Evolutionary conservation across 1,284 basidiomycete genomes (phyloP).

Genomic region (Thelephora terrestris): DNA sequence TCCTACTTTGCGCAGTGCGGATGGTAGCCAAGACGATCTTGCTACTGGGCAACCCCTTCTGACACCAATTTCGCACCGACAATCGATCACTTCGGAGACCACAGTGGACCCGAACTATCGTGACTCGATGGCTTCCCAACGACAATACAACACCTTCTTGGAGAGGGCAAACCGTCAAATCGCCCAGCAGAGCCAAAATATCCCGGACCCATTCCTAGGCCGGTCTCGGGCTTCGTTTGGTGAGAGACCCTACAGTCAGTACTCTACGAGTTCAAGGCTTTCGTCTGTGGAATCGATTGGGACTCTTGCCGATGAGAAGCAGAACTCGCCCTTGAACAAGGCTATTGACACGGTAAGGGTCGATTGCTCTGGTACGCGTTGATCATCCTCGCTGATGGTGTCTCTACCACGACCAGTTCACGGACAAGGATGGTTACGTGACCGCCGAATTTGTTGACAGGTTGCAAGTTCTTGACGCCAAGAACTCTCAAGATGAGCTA

Average conservation of each 20-base stretch:
- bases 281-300: conserved; percentile 83
- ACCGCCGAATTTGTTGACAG: conserved; percentile 83
- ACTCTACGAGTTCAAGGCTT: conserved; percentile 27
- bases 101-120: conserved; percentile 45
- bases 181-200: conserved; percentile 62
- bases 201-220: conserved; percentile 80
- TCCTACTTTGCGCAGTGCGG: too few relatives aligned
- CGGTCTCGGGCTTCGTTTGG: conserved; percentile 3
- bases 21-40: conserved; percentile 34
- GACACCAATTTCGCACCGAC: conserved; percentile 22
- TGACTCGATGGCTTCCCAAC: conserved; percentile 21
- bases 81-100: conserved; percentile 37
- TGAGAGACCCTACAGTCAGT: too few relatives aligned
- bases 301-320: conserved; percentile 84
- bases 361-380: conserved; percentile 3
- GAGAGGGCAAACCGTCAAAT: conserved; percentile 78
- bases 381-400: neutral
- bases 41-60: conserved; percentile 26
- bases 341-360: conserved; percentile 71
- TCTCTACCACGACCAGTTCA: conserved; percentile 46
- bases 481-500: conserved; percentile 84
- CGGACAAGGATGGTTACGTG: conserved; percentile 85
- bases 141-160: conserved; percentile 69
- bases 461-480: conserved; percentile 65
- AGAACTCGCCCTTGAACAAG: conserved; percentile 83